Conservation (phyloP, 2,329 filamentous ascomycete genomes). For the Thermoascus crustaceus region DNA sequence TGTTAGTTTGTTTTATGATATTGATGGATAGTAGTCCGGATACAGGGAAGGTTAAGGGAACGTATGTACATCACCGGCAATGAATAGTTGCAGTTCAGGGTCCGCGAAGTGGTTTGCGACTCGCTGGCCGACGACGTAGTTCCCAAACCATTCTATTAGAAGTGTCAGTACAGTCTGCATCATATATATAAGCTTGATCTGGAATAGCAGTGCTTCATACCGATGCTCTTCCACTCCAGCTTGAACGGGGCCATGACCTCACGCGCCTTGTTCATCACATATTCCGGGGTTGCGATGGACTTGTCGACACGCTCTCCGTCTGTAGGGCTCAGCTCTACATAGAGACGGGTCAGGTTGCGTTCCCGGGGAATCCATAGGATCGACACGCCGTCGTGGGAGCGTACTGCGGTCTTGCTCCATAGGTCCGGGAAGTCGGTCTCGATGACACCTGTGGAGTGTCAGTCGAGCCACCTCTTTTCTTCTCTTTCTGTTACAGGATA, state of each 20-base stretch:
- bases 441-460: conserved; percentile 29
- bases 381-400: conserved; percentile 58
- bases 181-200: neutral
- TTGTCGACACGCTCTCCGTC: conserved; percentile 22
- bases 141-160: conserved; percentile 43
- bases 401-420: conserved; percentile 65
- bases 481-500: too few relatives aligned
- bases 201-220: conserved; percentile 17
- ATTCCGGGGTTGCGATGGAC: conserved; percentile 48
- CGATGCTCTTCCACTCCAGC: conserved; percentile 37
- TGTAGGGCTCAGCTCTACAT: conserved; percentile 34
- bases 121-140: conserved; percentile 44
- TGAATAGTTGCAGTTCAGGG: conserved; percentile 35
- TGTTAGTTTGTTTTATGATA: conserved; percentile 2
- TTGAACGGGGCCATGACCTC: conserved; percentile 39
- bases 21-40: too few relatives aligned
- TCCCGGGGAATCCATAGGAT: conserved; percentile 68
- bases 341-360: conserved; percentile 60
- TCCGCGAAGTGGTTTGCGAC: conserved; percentile 41
- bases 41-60: neutral
- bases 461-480: too few relatives aligned
- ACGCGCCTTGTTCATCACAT: conserved; percentile 53
- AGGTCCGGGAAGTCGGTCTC: conserved; percentile 67
- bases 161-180: too few relatives aligned
- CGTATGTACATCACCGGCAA: conserved; percentile 39